Percentiles rank a stretch among this genome's conserved stretches.
Conservation (phyloP, 2,329 filamentous ascomycete genomes). For the Aureobasidium melanogenum region DNA sequence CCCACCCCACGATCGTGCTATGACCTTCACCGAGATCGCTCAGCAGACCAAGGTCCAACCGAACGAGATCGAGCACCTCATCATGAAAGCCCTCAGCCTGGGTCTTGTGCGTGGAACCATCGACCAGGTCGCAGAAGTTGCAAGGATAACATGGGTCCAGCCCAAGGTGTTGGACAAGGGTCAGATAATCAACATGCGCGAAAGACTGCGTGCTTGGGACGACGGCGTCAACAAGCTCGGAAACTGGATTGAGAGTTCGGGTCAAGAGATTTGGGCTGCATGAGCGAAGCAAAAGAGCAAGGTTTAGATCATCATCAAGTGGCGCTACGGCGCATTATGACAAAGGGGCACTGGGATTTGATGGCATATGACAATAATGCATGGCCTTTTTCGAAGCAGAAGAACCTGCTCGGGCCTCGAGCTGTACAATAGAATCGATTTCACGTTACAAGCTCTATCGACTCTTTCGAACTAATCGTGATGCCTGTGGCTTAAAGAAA, state of each 20-base stretch:
- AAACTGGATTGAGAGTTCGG: constrained; percentile 91
- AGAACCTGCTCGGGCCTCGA: background rate
- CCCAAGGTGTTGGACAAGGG: constrained; percentile 94
- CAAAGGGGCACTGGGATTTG: background rate
- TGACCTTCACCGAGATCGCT: constrained; percentile 83
- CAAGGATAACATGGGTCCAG: constrained; percentile 97
- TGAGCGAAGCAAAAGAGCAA: background rate
- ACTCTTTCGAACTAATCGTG: background rate
- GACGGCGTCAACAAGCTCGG: constrained; percentile 90
- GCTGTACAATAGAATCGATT: constrained; percentile 6
- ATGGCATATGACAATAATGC: constrained; percentile 7
- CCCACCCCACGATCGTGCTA: constrained; percentile 87
- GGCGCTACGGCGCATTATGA: constrained; percentile 8
- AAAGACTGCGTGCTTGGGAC: constrained; percentile 86
- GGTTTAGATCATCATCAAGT: background rate
- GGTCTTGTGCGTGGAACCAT: constrained; percentile 86
- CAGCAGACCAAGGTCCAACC: constrained; percentile 85
- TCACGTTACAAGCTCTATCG: background rate
- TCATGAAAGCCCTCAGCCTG: constrained; percentile 98
- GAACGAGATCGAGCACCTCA: constrained; percentile 91
- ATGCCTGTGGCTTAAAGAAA: background rate
- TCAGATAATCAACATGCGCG: constrained; percentile 89
- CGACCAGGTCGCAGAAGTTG: constrained; percentile 90
- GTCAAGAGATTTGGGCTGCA: constrained; percentile 92
- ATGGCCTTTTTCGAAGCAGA: background rate